Conservation (phyloP, 352 stramenopile species). For the Phytophthora rubi region DNA sequence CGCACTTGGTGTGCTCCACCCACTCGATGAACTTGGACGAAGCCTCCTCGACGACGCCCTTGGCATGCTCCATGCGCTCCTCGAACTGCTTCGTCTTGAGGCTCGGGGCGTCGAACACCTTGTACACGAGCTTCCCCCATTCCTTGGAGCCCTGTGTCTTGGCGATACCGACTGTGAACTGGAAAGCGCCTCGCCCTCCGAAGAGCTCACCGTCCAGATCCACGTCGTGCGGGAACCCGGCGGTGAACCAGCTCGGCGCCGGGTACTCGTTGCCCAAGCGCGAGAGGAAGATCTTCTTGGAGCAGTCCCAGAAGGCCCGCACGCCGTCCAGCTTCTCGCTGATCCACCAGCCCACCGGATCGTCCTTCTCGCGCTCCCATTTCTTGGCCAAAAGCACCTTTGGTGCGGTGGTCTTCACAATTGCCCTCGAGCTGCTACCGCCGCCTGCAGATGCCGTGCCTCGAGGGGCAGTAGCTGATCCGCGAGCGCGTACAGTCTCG, state of each 20-base stretch:
- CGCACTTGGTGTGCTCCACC: conserved; percentile 69
- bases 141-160: conserved; percentile 63
- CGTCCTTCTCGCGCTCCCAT: conserved; percentile 68
- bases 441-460: conserved; percentile 9
- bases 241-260: conserved; percentile 65
- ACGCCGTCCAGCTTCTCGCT: conserved; percentile 83
- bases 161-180: conserved; percentile 69
- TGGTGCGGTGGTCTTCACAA: conserved; percentile 43
- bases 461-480: conserved; percentile 30
- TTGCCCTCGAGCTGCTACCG: conserved; percentile 17
- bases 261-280: conserved; percentile 71
- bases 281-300: conserved; percentile 61
- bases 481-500: conserved; percentile 40
- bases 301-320: conserved; percentile 66
- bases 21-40: conserved; percentile 59
- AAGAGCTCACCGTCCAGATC: conserved; percentile 83
- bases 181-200: conserved; percentile 61
- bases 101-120: conserved; percentile 70
- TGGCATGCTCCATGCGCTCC: conserved; percentile 50
- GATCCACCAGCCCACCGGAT: conserved; percentile 71
- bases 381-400: conserved; percentile 72
- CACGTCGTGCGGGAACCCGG: conserved; percentile 56
- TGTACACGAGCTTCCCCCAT: conserved; percentile 69
- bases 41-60: conserved; percentile 31
- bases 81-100: conserved; percentile 62